phyloP scores from a whole-genome alignment of 306 rosid genomes.

The cucumber (Cucumis sativus) region Cucumber_9930_V3 NC_026656.2:22255001-22255500 shows the following conservation, averaged over 20 bases:
- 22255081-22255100: constrained; percentile 77
- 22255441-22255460: constrained; percentile 55
- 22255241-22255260: neutral
- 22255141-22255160: constrained; percentile 24
- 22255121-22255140: constrained; percentile 65
- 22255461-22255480: constrained; percentile 95
- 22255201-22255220: neutral
- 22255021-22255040: constrained; percentile 78
- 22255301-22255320: neutral
- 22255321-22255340: neutral
- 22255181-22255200: neutral
- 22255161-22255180: neutral
- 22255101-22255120: constrained; percentile 70
- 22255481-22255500: constrained; percentile 9
- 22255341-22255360: neutral
- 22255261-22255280: neutral
- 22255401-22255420: constrained; percentile 76
- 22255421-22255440: constrained; percentile 73
- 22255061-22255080: constrained; percentile 71
- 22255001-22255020: constrained; percentile 69
- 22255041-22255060: constrained; percentile 76
- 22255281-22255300: constrained; percentile 3
- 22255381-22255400: constrained; percentile 49
- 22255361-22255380: constrained; percentile 47
- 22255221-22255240: neutral